Base-by-base conservation (phyloP, 257 asterid species). In the Salvia miltiorrhiza region DNA sequence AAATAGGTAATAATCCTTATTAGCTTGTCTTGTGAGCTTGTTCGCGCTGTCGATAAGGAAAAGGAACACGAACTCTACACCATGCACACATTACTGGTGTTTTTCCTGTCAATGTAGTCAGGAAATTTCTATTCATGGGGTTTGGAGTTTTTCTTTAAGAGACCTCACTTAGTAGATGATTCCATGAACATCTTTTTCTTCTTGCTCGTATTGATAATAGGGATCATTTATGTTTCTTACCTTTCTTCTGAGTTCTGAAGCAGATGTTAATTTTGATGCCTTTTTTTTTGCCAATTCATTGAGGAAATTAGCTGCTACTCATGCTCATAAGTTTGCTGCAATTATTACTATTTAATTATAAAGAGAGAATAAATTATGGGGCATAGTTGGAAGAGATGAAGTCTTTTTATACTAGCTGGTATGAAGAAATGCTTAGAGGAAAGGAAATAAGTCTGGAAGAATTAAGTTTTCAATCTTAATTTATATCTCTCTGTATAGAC, bases 1-100 rank as follows among this genome's bases (percentile, higher is more conserved):
- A 88, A 81, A 84, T 81, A 80, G 98, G 99, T 93, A 75, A 74
- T 77, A 32, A 39, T 72, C 37, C 65, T 43, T 57, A 52, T 63
- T 45, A 32, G 28, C 67, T n/a, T n/a, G n/a, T n/a, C n/a, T 32
- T 23, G 44, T 58, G 52, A 19, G 55, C 20, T 16, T 56, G 11
- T 73, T 39, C 41, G 9, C 43, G 21, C 7, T 19, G 66, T 60
- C 50, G 44, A 37, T 74, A 7, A 9, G 16, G 61, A 7, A 60
- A 41, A 37, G 39, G 20, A 52, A 24, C 56, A n/a, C 24, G 35
- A 66, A 71, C 33, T 57, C 5, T 45, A 17, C 16, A 20, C 6
- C 41, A 21, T 37, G 24, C 7, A 10, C 6, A 73, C 21, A 39
- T 10, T 55, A 26, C 28, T 7, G 10, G 41, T 24, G 30, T 58